Evolutionary conservation across 1,284 basidiomycete species (phyloP), one percentile per base, ranked within the genome.

Genomic region (Ceratobasidium sp.): DNA sequence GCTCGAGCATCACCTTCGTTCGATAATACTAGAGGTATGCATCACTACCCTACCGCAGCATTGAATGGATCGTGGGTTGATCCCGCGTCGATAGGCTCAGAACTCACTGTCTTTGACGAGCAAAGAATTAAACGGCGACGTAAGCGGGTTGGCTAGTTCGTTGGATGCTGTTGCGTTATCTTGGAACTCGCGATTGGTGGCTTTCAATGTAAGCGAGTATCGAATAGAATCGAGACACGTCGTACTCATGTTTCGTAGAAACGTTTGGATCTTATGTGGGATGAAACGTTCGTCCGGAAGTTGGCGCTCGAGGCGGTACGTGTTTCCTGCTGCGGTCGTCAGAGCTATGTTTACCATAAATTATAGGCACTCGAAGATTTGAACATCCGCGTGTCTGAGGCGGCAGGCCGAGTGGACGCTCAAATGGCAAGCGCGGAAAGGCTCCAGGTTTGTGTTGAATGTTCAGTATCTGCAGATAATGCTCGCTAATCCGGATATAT

Each of bases 111-210:
- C 40, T 48, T 74, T 33, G 15, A 28, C 48, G 2, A 64, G 57
- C 10, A 62, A 52, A 44, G 44, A n/a, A 1, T 61, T 64, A 33
- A 33, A 48, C 15, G 59, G 46, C 5, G 48, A 64, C 13, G 28
- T 74, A 7, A 44, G 28, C 5, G 44, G 20, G 7, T 10, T 64
- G 13, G 57, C 33, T 15, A 15, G 40, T 2, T 74, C 70, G 20
- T 42, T 74, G 10, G 70, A 74, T 13, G 10, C 59, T 5, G 26
- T 64, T 10, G 70, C 59, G 0, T 44, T 74, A 40, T 74, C 70
- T 12, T 74, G 70, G 70, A 74, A 64, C 23, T 74, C 70, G n/a
- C 70, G 59, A n/a, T n/a, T 74, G n/a, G 59, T 74, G 6, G 28
- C n/a, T 3, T 74, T 74, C 59, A 64, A 52, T 38, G 70, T 74